Conservation (phyloP, 148 eudicot species). For the Arctostaphylos glauca region DNA sequence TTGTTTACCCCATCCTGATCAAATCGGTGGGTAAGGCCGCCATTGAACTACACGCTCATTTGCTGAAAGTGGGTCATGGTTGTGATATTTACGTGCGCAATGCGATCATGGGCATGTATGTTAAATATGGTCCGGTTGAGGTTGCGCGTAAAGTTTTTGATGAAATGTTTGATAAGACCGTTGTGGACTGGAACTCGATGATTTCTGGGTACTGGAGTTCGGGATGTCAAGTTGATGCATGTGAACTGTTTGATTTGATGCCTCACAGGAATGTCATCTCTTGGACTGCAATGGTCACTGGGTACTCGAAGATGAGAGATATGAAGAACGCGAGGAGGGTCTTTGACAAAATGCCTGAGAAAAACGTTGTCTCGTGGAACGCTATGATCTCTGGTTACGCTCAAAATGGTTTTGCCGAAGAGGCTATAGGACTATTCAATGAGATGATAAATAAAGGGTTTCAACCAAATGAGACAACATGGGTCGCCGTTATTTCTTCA, state of each 20-base stretch:
- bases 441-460: slow-evolving; percentile 46
- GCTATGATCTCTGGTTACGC: slow-evolving; percentile 64
- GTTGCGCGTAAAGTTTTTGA: slow-evolving; percentile 60
- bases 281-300: slow-evolving; percentile 75
- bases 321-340: slow-evolving; percentile 49
- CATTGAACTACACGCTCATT: slow-evolving; percentile 39
- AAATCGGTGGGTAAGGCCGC: slow-evolving; percentile 51
- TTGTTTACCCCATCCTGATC: slow-evolving; percentile 50
- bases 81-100: slow-evolving; percentile 38
- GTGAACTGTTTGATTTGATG: slow-evolving; percentile 50
- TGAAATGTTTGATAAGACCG: slow-evolving; percentile 51
- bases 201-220: slow-evolving; percentile 67
- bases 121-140: slow-evolving; percentile 43
- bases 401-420: slow-evolving; percentile 47
- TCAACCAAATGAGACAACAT: slow-evolving; percentile 52
- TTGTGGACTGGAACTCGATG: slow-evolving; percentile 63
- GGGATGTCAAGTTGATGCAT: slow-evolving; percentile 50
- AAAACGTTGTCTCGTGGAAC: slow-evolving; percentile 65
- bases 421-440: slow-evolving; percentile 41
- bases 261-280: slow-evolving; percentile 52
- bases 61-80: slow-evolving; percentile 43
- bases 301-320: slow-evolving; percentile 46
- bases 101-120: slow-evolving; percentile 46
- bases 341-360: slow-evolving; percentile 60
- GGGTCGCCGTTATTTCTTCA: slow-evolving; percentile 49